These are phyloP conservation scores for Chaetomium tenue DNA, from an alignment of 495 filamentous ascomycete genomes.

Conservation along the genomic window DNA sequence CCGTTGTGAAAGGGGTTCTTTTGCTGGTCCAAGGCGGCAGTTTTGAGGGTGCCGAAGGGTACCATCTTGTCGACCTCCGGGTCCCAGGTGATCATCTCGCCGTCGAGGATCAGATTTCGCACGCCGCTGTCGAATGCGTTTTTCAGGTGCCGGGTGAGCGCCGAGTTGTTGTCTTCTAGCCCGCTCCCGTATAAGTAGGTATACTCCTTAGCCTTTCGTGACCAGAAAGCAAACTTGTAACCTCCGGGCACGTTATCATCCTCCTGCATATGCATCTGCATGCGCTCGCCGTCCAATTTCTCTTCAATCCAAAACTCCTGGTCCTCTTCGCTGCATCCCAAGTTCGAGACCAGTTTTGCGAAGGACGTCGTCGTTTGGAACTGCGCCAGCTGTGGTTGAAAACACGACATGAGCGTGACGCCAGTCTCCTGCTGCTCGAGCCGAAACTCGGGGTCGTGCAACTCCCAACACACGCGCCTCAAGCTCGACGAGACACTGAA, in stretches of 20 bases:
- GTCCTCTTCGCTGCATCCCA: constrained; percentile 68
- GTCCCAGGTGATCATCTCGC: constrained; percentile 99
- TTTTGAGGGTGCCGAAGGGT: constrained; percentile 90
- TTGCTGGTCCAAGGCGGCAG: constrained; percentile 78
- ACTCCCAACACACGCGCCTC: constrained; percentile 91
- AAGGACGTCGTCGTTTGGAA: constrained; percentile 84
- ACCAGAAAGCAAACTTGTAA: constrained; percentile 84
- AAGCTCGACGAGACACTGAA: constrained; percentile 92
- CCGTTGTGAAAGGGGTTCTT: constrained; percentile 70
- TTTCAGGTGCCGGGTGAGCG: constrained; percentile 75
- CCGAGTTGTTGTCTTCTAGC: constrained; percentile 70
- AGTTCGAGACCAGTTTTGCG: constrained; percentile 72
- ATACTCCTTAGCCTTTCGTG: constrained; percentile 93
- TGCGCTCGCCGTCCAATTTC: constrained; percentile 93
- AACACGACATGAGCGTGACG: constrained; percentile 87
- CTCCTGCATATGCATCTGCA: constrained; percentile 91
- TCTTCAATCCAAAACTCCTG: constrained; percentile 94
- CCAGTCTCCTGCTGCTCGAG: constrained; percentile 73
- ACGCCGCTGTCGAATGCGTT: constrained; percentile 77
- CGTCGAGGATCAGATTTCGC: constrained; percentile 82
- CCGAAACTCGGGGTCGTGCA: constrained; percentile 71
- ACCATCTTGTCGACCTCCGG: constrained; percentile 80
- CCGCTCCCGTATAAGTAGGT: constrained; percentile 87
- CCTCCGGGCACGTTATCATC: constrained; percentile 67
- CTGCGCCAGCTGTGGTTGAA: constrained; percentile 93